These are phyloP conservation scores for Hamamelis virginiana DNA, from an alignment of 164 flowering plant species.

Conservation along the genomic window DNA sequence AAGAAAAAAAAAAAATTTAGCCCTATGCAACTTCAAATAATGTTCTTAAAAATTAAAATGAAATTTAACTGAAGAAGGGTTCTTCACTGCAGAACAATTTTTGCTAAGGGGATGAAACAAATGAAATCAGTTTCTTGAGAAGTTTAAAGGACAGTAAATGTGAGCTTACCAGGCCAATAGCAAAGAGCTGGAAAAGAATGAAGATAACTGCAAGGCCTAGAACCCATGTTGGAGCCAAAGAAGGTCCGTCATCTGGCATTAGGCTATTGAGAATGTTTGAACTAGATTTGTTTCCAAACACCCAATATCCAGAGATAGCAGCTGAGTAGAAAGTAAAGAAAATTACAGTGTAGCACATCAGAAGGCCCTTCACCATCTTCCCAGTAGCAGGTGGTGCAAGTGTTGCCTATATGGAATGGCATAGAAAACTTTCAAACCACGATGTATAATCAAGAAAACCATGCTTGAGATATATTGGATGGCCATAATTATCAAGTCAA, in stretches of 20 bases:
- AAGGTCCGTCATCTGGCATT: slow-evolving; percentile 82
- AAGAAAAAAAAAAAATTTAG: too few relatives aligned
- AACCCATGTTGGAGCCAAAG: slow-evolving; percentile 83
- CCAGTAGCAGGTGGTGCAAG: slow-evolving; percentile 96
- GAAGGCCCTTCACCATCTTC: slow-evolving; percentile 88
- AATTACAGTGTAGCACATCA: slow-evolving; percentile 81
- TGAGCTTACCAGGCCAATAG: slow-evolving; percentile 81
- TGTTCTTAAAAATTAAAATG: background rate
- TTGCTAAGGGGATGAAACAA: background rate
- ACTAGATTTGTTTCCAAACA: slow-evolving; percentile 67
- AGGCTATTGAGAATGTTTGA: slow-evolving; percentile 81
- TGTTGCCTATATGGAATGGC: slow-evolving; percentile 72
- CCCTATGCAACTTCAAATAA: too few relatives aligned
- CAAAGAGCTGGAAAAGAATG: slow-evolving; percentile 87
- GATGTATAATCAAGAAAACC: background rate
- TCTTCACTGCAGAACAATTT: background rate
- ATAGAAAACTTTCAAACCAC: background rate
- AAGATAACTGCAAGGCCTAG: slow-evolving; percentile 72
- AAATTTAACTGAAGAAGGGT: background rate
- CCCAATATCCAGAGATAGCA: slow-evolving; percentile 85
- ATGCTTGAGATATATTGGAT: background rate
- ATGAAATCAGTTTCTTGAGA: background rate
- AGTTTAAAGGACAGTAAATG: background rate
- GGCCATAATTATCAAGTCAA: background rate
- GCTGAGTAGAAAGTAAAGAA: slow-evolving; percentile 80